Conservation (phyloP, 108 stramenopile species). For the Schizochytrium sp. region DNA sequence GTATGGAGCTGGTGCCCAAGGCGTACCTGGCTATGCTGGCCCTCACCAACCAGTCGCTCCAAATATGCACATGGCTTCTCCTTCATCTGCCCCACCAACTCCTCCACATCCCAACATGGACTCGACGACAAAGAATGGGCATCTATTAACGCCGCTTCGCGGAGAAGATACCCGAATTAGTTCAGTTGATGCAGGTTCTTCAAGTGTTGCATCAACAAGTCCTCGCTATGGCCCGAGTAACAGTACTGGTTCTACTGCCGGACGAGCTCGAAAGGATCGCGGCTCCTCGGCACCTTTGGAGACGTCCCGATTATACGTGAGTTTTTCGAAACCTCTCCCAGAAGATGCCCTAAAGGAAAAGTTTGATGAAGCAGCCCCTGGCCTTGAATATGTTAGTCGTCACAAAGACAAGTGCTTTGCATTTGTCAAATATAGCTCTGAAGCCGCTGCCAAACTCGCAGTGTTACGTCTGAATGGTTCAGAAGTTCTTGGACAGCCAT, state of each 20-base stretch:
- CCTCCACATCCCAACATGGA: too few species aligned
- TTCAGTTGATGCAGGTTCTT: not conserved
- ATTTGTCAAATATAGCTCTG: conserved; percentile 55
- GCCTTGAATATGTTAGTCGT: conserved; percentile 51
- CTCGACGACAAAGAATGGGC: not conserved
- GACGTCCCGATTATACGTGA: conserved; percentile 39
- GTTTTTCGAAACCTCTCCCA: conserved; percentile 28
- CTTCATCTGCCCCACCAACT: too few species aligned
- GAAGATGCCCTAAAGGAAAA: conserved; percentile 39
- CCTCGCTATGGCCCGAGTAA: not conserved
- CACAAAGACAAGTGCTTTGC: conserved; percentile 38
- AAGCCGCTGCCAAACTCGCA: conserved; percentile 38
- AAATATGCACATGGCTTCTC: too few species aligned
- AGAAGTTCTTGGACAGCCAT: conserved; percentile 33
- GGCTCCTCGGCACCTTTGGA: conserved; percentile 34
- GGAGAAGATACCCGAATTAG: not conserved
- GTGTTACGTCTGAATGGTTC: conserved; percentile 46
- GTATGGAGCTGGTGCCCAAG: not conserved
- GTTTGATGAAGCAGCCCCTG: conserved; percentile 35
- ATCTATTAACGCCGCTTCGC: not conserved
- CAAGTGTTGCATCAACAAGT: not conserved
- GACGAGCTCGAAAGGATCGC: not conserved
- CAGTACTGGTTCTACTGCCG: not conserved
- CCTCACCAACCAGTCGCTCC: not conserved
- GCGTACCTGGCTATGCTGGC: not conserved